Evolutionary conservation across 495 filamentous ascomycete species (phyloP).

Genomic region (Neurospora sp.): DNA sequence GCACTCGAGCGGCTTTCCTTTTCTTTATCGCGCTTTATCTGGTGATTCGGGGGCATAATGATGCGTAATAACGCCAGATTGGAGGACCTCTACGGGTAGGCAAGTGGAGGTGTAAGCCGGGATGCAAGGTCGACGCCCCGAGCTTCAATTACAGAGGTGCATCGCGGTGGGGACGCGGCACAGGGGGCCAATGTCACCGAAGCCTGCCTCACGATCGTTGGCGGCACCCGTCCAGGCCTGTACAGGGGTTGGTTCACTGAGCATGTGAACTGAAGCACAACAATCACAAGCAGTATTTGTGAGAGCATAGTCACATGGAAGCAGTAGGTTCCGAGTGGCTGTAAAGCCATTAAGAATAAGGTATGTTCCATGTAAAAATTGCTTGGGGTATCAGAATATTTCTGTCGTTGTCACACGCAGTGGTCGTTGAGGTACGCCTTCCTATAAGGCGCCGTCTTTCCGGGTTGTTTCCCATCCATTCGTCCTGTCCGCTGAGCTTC

Average conservation of each 20-base stretch:
- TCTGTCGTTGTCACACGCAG: background rate
- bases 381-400: background rate
- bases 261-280: background rate
- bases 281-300: background rate
- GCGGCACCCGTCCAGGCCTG: background rate
- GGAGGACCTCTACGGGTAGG: background rate
- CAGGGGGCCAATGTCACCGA: background rate
- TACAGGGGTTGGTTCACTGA: background rate
- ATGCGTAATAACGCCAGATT: background rate
- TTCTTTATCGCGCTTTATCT: background rate
- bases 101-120: background rate
- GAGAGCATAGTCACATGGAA: background rate
- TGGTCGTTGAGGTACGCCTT: background rate
- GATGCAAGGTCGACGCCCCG: background rate
- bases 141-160: background rate
- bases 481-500: background rate
- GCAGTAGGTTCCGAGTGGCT: background rate
- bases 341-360: background rate
- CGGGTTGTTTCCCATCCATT: background rate
- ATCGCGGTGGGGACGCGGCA: background rate
- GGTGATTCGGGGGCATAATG: background rate
- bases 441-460: background rate
- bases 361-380: background rate
- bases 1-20: background rate
- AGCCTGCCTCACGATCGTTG: background rate